Conservation (phyloP, 768 basidiomycete species). For the Aureoboletus auriporus region DNA sequence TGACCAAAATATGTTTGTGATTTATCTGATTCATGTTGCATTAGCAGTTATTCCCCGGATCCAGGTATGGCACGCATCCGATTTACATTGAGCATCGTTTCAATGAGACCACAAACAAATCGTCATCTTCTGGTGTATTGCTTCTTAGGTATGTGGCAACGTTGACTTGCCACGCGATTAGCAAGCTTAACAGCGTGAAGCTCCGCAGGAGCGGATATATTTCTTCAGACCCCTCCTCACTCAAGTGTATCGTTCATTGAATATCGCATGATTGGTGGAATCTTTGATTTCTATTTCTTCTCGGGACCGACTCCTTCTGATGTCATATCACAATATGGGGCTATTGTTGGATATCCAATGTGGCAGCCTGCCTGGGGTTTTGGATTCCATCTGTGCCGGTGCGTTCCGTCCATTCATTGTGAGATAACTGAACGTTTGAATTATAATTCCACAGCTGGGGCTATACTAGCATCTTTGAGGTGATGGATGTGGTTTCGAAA, state of each 20-base stretch:
- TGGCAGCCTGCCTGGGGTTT: constrained; percentile 74
- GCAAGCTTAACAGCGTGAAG: constrained; percentile 29
- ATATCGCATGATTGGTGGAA: constrained; percentile 71
- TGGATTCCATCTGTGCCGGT: constrained; percentile 72
- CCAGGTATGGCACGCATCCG: constrained; percentile 65
- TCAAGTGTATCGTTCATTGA: constrained; percentile 59
- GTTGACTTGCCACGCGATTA: background rate
- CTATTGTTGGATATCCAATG: constrained; percentile 58
- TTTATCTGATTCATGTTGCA: constrained; percentile 2
- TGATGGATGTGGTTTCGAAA: constrained; percentile 44
- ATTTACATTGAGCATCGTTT: constrained; percentile 70
- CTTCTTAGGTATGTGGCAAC: constrained; percentile 46
- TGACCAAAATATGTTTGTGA: constrained; percentile 54
- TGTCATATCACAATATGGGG: constrained; percentile 68
- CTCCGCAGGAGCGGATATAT: constrained; percentile 63
- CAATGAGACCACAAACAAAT: constrained; percentile 41
- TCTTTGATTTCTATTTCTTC: constrained; percentile 74
- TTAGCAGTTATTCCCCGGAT: background rate
- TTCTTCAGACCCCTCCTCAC: constrained; percentile 54
- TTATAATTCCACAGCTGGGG: constrained; percentile 33
- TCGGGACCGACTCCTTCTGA: constrained; percentile 45
- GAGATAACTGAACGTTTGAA: background rate
- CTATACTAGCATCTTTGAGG: constrained; percentile 47
- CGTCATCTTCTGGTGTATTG: constrained; percentile 71
- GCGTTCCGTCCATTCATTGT: constrained; percentile 1